These are phyloP conservation scores for Brassica balearica DNA, from an alignment of 441 rosid genomes.

Conservation along the genomic window DNA sequence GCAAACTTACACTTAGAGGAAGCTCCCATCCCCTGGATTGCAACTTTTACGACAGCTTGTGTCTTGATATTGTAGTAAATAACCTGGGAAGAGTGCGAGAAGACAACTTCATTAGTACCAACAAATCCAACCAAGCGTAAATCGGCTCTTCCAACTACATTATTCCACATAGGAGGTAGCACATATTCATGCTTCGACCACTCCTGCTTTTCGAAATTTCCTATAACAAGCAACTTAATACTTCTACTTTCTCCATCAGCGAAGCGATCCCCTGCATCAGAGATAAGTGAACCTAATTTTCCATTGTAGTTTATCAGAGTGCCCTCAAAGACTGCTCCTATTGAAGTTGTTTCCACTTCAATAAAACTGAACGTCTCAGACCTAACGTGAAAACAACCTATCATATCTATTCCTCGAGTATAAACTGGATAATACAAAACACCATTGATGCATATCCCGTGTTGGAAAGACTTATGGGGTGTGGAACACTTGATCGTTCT, in stretches of 20 bases:
- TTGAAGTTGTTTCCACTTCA: background rate
- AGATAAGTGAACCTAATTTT: background rate
- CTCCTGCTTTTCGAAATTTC: background rate
- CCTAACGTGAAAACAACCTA: conserved; percentile 1
- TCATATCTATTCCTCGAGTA: background rate
- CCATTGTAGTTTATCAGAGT: background rate
- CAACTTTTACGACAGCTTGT: background rate
- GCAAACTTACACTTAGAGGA: background rate
- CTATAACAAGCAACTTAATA: background rate
- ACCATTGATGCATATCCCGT: background rate
- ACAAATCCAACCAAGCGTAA: background rate
- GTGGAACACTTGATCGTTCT: background rate
- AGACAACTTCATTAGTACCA: background rate
- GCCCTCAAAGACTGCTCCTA: background rate
- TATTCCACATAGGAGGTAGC: background rate
- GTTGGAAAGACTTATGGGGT: background rate
- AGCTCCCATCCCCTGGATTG: background rate
- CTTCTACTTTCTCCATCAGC: background rate
- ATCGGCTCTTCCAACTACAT: background rate
- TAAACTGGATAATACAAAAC: background rate
- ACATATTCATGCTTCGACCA: background rate
- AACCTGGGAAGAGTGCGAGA: background rate
- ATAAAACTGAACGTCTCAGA: background rate
- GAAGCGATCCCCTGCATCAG: background rate
- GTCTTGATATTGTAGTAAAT: background rate